Evolutionary conservation across 2,329 filamentous ascomycete species (phyloP).

Genomic region (Thelonectria blattea): DNA sequence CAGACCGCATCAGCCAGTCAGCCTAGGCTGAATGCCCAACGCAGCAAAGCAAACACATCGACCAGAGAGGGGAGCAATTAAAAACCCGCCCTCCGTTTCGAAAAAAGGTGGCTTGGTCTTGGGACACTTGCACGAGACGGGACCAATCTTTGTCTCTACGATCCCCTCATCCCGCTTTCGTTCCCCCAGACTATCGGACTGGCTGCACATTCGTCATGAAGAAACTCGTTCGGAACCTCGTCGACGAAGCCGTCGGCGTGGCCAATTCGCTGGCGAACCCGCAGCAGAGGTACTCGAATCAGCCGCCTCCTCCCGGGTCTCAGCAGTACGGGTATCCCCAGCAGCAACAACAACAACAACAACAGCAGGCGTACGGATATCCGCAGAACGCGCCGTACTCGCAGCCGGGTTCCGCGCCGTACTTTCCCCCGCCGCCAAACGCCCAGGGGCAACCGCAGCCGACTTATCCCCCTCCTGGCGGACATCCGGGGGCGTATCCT

Average conservation of each 20-base stretch:
- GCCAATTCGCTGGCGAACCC: slow-evolving; percentile 2
- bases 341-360: slow-evolving; percentile 10
- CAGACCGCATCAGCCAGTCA: neutral
- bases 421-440: slow-evolving; percentile 21
- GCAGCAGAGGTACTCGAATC: neutral
- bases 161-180: neutral
- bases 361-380: slow-evolving; percentile 16
- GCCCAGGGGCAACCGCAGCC: slow-evolving; percentile 1
- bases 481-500: slow-evolving; percentile 9
- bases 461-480: slow-evolving; percentile 4
- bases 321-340: slow-evolving; percentile 2
- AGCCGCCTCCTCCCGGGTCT: neutral
- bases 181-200: neutral
- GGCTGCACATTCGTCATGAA: neutral
- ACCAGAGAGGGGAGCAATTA: neutral
- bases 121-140: neutral
- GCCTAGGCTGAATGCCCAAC: neutral
- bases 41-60: neutral
- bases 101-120: neutral
- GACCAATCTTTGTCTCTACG: neutral
- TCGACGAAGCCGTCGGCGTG: slow-evolving; percentile 1
- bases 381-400: slow-evolving; percentile 3
- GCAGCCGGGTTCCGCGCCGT: slow-evolving; percentile 2
- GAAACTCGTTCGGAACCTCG: neutral
- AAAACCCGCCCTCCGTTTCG: neutral